These are phyloP conservation scores for Cryoendolithus antarcticus DNA, from an alignment of 2,329 filamentous ascomycete genomes.

Conservation along the genomic window DNA sequence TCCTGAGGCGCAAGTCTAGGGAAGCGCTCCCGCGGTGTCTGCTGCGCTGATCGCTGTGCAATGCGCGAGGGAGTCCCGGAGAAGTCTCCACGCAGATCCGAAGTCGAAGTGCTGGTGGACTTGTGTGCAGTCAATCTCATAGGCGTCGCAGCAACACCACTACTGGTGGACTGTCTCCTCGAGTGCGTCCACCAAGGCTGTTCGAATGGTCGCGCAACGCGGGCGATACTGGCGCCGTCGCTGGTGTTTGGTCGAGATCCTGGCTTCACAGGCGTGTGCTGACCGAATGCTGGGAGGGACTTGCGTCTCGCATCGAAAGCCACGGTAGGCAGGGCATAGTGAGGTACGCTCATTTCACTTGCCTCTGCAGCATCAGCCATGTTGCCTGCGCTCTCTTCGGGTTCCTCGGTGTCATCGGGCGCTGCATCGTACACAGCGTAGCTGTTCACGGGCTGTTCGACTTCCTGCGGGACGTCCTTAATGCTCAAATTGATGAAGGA, in stretches of 20 bases:
- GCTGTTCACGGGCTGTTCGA: too few species aligned
- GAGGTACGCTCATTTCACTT: conserved; percentile 8
- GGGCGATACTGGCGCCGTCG: conserved; percentile 17
- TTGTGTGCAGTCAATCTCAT: too few species aligned
- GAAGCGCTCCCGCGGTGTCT: conserved; percentile 7
- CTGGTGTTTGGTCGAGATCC: conserved; percentile 16
- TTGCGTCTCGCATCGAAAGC: conserved; percentile 21
- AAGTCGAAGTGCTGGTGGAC: background rate
- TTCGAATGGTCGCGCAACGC: conserved; percentile 11
- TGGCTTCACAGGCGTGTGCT: conserved; percentile 9
- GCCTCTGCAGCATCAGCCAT: too few species aligned
- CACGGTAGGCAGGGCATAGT: conserved; percentile 21
- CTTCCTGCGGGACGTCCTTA: too few species aligned
- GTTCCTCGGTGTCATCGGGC: too few species aligned
- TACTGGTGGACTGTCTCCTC: conserved; percentile 2
- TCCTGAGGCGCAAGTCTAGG: conserved; percentile 7
- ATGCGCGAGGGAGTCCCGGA: background rate
- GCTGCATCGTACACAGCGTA: too few species aligned
- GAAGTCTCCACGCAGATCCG: background rate
- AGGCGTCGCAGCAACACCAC: too few species aligned
- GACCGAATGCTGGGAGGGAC: conserved; percentile 16
- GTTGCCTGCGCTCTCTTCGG: too few species aligned
- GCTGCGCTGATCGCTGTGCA: background rate
- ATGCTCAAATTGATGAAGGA: too few species aligned
- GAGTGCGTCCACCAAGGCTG: conserved; percentile 10